Percentiles rank a stretch among this genome's conserved stretches.
These are phyloP conservation scores for Pichia manshurica DNA, from an alignment of 805 yeast species.

Conservation along the genomic window DNA sequence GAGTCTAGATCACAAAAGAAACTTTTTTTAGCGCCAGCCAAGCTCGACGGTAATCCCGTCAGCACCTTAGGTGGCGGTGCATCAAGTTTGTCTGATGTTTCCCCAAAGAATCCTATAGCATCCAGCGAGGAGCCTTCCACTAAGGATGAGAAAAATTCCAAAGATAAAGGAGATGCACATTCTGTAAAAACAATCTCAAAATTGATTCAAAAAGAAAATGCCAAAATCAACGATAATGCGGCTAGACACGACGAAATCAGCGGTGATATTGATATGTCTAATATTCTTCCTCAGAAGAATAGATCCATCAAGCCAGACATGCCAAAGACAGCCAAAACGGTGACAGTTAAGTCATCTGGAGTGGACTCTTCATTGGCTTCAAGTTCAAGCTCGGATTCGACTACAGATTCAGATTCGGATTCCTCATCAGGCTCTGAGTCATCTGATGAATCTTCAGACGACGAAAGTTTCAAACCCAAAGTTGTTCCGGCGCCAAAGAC, in stretches of 20 bases:
- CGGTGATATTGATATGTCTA: constrained; percentile 21
- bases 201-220: not conserved
- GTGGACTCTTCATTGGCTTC: constrained; percentile 4
- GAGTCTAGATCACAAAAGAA: not conserved
- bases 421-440: constrained; percentile 12
- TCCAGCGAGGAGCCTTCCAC: not conserved
- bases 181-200: not conserved
- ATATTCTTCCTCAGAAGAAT: constrained; percentile 19
- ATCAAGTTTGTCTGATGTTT: not conserved
- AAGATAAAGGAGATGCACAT: not conserved
- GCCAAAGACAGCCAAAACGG: not conserved
- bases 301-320: not conserved
- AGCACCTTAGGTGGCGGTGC: not conserved
- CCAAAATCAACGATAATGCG: constrained; percentile 12
- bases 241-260: constrained; percentile 22
- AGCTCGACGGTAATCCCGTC: not conserved
- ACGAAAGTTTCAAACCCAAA: constrained; percentile 30
- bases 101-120: not conserved
- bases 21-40: no score
- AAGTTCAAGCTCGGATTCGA: constrained; percentile 6
- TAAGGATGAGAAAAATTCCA: not conserved
- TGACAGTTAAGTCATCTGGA: constrained; percentile 8
- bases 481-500: constrained; percentile 41
- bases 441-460: constrained; percentile 19
- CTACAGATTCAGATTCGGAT: not conserved